phyloP scores from a whole-genome alignment of 108 stramenopile species.

The Skeletonema marinoi region DNA sequence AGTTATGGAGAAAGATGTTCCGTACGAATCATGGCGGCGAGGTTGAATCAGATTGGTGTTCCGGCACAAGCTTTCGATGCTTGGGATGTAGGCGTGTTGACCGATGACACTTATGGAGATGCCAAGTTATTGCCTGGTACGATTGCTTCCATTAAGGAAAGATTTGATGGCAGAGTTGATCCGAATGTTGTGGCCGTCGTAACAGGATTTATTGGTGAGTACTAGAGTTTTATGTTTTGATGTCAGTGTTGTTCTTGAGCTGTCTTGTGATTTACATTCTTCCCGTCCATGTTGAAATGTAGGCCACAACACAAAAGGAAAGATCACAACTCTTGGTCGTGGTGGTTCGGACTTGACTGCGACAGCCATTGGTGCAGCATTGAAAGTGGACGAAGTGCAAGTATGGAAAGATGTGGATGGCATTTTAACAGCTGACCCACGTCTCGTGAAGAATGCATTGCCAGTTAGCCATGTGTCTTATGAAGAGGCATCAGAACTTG shows the following conservation, averaged over 20 bases:
- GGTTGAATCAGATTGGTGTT: constrained; percentile 93
- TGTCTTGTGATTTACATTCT: neutral
- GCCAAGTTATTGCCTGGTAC: constrained; percentile 76
- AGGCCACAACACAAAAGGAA: constrained; percentile 79
- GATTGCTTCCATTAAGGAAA: constrained; percentile 59
- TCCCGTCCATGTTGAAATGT: neutral
- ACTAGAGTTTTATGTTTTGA: neutral
- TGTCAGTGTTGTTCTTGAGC: neutral
- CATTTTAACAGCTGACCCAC: constrained; percentile 94
- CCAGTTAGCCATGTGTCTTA: constrained; percentile 88
- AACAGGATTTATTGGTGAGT: constrained; percentile 91
- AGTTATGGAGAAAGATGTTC: constrained; percentile 93
- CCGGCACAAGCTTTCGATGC: constrained; percentile 94
- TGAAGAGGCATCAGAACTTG: constrained; percentile 97
- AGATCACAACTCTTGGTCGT: constrained; percentile 94
- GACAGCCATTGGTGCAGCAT: constrained; percentile 89
- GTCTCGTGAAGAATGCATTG: constrained; percentile 83
- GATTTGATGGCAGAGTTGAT: constrained; percentile 75
- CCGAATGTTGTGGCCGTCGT: constrained; percentile 92
- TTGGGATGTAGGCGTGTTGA: constrained; percentile 93
- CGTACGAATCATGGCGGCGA: constrained; percentile 91
- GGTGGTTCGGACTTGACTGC: constrained; percentile 97
- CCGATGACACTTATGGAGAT: constrained; percentile 90
- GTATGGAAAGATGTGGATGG: constrained; percentile 99
- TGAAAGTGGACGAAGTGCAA: constrained; percentile 90